Percentiles rank a stretch among this genome's conserved stretches.
Conservation (phyloP, 129 eudicot genomes). For the Flaveria bidentis region DNA sequence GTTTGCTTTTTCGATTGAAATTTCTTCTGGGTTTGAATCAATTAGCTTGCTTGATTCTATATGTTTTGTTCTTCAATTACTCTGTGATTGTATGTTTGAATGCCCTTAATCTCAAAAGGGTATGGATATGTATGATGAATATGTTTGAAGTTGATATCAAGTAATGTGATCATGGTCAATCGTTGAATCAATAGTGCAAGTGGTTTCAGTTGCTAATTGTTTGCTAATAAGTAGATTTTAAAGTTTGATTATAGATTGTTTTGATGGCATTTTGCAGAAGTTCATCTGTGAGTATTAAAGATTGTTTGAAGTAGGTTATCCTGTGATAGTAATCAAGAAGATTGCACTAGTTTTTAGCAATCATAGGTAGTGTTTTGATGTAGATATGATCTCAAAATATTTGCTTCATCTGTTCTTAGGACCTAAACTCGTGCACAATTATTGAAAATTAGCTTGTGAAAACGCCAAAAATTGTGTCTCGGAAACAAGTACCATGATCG, state of each 20-base stretch:
- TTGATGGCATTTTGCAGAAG: too few species aligned
- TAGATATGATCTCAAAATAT: too few species aligned
- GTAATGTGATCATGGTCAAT: background rate
- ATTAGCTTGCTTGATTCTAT: constrained; percentile 1
- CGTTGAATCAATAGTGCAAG: too few species aligned
- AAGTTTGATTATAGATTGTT: too few species aligned
- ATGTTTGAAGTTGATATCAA: constrained; percentile 8
- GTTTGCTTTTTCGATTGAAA: background rate
- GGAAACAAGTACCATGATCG: too few species aligned
- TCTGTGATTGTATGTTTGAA: constrained; percentile 7
- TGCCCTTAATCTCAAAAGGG: background rate
- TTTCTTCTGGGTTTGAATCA: constrained; percentile 12
- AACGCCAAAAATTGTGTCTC: too few species aligned
- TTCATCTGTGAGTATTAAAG: background rate
- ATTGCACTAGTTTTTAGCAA: background rate
- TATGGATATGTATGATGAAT: background rate
- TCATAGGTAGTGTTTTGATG: background rate
- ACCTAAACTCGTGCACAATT: too few species aligned
- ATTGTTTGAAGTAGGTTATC: constrained; percentile 6
- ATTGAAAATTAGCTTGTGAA: too few species aligned
- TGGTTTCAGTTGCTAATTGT: too few species aligned
- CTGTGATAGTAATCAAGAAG: background rate
- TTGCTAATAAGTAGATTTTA: too few species aligned
- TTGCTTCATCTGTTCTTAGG: too few species aligned
- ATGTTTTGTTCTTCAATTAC: background rate